phyloP scores from a whole-genome alignment of 345 rosid genomes.

The Bruguiera gymnorhiza region DNA sequence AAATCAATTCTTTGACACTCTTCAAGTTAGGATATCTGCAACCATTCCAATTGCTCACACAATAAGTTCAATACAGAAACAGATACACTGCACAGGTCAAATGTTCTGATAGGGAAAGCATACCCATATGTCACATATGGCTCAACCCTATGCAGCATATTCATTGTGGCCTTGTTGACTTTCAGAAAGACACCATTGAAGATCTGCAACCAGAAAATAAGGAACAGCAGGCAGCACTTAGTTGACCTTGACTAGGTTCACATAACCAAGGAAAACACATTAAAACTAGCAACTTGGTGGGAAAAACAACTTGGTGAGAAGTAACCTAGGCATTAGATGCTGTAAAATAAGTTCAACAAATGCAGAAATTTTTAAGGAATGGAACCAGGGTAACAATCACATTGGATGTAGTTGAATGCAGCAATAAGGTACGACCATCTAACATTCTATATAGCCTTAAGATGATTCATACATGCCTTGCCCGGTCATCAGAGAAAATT shows the following conservation, averaged over 20 bases:
- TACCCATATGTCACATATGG: slow-evolving; percentile 91
- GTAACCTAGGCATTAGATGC: too few species aligned
- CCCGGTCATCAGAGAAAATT: too few species aligned
- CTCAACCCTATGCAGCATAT: slow-evolving; percentile 82
- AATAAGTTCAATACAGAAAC: background rate
- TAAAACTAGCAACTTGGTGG: too few species aligned
- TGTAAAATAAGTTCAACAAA: too few species aligned
- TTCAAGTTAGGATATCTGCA: slow-evolving; percentile 74
- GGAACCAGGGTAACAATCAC: too few species aligned
- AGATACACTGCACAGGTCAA: background rate
- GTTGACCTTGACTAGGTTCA: background rate
- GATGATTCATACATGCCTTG: too few species aligned
- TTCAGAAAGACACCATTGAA: slow-evolving; percentile 88
- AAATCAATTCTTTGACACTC: slow-evolving; percentile 70
- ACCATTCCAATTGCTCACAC: background rate
- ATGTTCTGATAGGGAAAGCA: background rate
- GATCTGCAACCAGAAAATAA: slow-evolving; percentile 37
- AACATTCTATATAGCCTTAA: too few species aligned
- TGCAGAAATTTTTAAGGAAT: too few species aligned
- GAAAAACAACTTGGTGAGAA: too few species aligned
- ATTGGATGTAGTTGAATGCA: too few species aligned
- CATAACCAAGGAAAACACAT: too few species aligned
- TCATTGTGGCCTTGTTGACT: slow-evolving; percentile 60
- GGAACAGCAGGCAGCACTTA: background rate
- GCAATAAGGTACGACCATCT: too few species aligned